These are phyloP conservation scores for Coccomyxa sp. DNA, from an alignment of 139 green algal genomes.

Conservation along the genomic window DNA sequence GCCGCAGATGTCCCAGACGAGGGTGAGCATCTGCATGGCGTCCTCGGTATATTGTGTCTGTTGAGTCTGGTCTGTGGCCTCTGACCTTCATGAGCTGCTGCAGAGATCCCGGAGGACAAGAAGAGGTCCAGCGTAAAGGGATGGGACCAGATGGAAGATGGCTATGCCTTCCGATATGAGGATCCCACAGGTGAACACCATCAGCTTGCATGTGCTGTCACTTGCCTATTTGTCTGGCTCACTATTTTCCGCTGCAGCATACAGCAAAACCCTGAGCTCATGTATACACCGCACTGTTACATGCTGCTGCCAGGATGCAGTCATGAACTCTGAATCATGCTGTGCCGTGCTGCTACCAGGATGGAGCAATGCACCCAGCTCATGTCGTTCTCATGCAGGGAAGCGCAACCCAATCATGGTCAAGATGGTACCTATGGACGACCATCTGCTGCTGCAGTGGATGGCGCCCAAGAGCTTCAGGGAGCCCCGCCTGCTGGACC, in stretches of 20 bases:
- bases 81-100: not conserved
- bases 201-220: not conserved
- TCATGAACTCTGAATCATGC: too few relatives aligned
- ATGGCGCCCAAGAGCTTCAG: not conserved
- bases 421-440: constrained; percentile 16
- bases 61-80: not conserved
- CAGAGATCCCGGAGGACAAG: not conserved
- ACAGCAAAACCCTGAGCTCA: too few relatives aligned
- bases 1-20: constrained; percentile 22
- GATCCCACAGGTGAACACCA: constrained; percentile 8
- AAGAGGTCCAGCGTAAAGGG: constrained; percentile 8
- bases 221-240: not conserved
- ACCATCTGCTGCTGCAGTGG: constrained; percentile 37
- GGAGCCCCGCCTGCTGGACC: constrained; percentile 19
- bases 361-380: too few relatives aligned
- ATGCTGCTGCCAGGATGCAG: too few relatives aligned
- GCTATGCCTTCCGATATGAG: constrained; percentile 36
- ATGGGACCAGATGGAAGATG: constrained; percentile 17
- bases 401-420: constrained; percentile 21
- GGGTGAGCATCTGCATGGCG: not conserved
- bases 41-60: not conserved
- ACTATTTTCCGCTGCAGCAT: not conserved
- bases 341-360: too few relatives aligned
- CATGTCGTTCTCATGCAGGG: constrained; percentile 18
- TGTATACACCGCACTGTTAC: too few relatives aligned